A percentile compares a stretch with the other conserved stretches of the same genome.
Evolutionary conservation across 805 yeast genomes (phyloP).

Genomic region (Myxozyma nipponensis): DNA sequence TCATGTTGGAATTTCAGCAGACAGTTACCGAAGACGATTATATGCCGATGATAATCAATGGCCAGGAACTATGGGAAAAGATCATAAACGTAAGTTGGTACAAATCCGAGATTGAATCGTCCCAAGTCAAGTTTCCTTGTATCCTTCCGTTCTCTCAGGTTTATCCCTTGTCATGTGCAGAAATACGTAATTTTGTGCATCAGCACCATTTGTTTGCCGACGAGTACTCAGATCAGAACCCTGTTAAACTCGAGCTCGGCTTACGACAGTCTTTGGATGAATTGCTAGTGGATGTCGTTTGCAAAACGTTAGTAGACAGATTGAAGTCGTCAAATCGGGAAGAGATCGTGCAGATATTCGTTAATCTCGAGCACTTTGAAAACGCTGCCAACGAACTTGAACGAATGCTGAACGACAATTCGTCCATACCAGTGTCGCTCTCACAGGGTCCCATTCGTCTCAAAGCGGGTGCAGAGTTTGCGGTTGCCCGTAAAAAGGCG

Average conservation of each 20-base stretch:
- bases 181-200: slow-evolving; percentile 60
- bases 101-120: slow-evolving; percentile 40
- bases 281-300: slow-evolving; percentile 64
- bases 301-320: slow-evolving; percentile 57
- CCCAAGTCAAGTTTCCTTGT: slow-evolving; percentile 45
- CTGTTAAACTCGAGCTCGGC: slow-evolving; percentile 54
- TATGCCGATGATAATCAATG: slow-evolving; percentile 75
- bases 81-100: slow-evolving; percentile 70
- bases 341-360: slow-evolving; percentile 81
- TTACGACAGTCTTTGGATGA: slow-evolving; percentile 62
- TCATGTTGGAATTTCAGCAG: slow-evolving; percentile 57
- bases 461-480: slow-evolving; percentile 18
- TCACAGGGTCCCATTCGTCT: slow-evolving; percentile 18
- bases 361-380: slow-evolving; percentile 82
- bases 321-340: slow-evolving; percentile 76
- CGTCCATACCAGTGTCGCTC: slow-evolving; percentile 21
- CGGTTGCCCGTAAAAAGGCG: slow-evolving; percentile 57
- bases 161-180: slow-evolving; percentile 81
- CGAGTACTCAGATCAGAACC: slow-evolving; percentile 60
- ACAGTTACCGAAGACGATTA: slow-evolving; percentile 76
- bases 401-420: slow-evolving; percentile 39
- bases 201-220: slow-evolving; percentile 62
- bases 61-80: slow-evolving; percentile 55
- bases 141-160: slow-evolving; percentile 84
- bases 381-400: slow-evolving; percentile 67